Conservation (phyloP, 805 yeast species). For the Saccharomycopsis fermentans region DNA sequence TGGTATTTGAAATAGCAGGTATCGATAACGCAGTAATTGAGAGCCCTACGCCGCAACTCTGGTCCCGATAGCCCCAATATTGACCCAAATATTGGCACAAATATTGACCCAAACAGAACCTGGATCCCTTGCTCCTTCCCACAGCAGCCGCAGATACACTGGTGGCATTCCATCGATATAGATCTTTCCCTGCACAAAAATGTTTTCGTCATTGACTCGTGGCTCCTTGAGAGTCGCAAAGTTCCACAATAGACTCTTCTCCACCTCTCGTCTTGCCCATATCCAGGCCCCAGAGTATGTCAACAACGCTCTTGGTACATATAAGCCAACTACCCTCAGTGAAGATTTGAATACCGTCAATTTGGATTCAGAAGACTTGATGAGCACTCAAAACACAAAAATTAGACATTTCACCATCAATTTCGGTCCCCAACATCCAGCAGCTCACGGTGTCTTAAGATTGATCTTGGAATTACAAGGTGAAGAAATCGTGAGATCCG, state of each 20-base stretch:
- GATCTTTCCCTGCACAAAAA: not conserved
- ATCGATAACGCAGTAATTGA: too few species aligned
- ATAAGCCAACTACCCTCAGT: constrained; percentile 20
- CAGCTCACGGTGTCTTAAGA: constrained; percentile 88
- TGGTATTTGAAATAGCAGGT: too few species aligned
- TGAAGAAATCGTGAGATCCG: constrained; percentile 78
- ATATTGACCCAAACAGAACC: too few species aligned
- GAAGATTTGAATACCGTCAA: constrained; percentile 30
- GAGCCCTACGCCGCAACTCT: too few species aligned
- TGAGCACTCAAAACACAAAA: constrained; percentile 30
- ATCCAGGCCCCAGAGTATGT: constrained; percentile 22
- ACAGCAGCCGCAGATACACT: too few species aligned
- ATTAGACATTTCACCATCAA: constrained; percentile 83
- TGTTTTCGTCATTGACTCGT: not conserved
- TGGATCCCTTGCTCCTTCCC: too few species aligned
- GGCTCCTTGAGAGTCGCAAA: not conserved
- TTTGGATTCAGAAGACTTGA: constrained; percentile 23
- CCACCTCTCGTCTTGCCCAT: not conserved
- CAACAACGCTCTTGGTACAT: constrained; percentile 34
- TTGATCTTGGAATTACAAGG: constrained; percentile 80
- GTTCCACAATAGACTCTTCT: not conserved
- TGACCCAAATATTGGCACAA: too few species aligned
- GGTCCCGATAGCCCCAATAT: too few species aligned
- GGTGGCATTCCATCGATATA: too few species aligned
- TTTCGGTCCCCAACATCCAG: constrained; percentile 92